These are phyloP conservation scores for Trichophyton verrucosum DNA, from an alignment of 2,329 filamentous ascomycete genomes.

Conservation along the genomic window DNA sequence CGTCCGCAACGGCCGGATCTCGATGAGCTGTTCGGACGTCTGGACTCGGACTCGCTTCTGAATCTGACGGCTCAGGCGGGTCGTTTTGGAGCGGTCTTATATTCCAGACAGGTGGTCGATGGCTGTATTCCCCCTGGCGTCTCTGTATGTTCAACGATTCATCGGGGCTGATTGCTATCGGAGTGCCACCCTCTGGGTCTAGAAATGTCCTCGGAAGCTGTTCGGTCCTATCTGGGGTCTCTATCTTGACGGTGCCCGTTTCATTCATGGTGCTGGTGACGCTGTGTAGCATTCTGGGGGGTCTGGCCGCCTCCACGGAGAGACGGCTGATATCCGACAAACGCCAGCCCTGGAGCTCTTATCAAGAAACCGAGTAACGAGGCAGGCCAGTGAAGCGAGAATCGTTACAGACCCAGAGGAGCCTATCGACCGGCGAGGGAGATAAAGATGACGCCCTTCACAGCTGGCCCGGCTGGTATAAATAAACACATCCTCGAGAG, in stretches of 20 bases:
- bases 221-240: not conserved
- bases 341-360: not conserved
- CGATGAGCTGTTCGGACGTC: not conserved
- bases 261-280: not conserved
- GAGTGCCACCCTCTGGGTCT: slow-evolving; percentile 10
- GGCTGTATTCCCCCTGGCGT: slow-evolving; percentile 23
- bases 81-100: slow-evolving; percentile 10
- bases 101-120: slow-evolving; percentile 22
- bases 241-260: not conserved
- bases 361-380: not conserved
- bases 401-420: no score
- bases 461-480: not conserved
- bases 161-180: slow-evolving; percentile 12
- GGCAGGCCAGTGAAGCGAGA: no score
- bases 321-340: not conserved
- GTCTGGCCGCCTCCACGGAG: not conserved
- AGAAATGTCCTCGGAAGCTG: slow-evolving; percentile 6
- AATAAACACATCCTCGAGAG: not conserved
- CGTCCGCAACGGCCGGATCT: not conserved
- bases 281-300: not conserved
- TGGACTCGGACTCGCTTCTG: not conserved
- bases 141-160: slow-evolving; percentile 18
- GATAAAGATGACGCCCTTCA: not conserved
- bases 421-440: not conserved
- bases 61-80: not conserved